These are phyloP conservation scores for Diplotaxis tenuifolia DNA, from an alignment of 345 rosid species.

Conservation along the genomic window DNA sequence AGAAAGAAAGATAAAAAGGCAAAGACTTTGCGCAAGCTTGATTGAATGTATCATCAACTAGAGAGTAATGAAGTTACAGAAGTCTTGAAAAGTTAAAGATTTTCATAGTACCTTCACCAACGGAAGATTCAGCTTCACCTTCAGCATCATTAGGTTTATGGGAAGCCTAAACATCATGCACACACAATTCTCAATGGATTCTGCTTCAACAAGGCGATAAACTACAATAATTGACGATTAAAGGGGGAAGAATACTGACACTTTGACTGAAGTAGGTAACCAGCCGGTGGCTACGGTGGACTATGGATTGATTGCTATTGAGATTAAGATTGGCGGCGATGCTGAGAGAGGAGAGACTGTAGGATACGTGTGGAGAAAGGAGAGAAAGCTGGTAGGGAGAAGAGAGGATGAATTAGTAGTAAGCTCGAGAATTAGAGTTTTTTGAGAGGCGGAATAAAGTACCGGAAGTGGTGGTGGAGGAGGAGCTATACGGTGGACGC, in stretches of 20 bases:
- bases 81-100: background rate
- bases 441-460: background rate
- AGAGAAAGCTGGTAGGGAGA: conserved; percentile 10
- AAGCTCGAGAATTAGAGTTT: background rate
- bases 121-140: conserved; percentile 8
- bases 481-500: conserved; percentile 11
- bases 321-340: background rate
- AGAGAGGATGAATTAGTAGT: conserved; percentile 2
- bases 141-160: conserved; percentile 11
- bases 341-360: background rate
- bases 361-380: background rate
- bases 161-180: conserved; percentile 20
- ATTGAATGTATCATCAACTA: background rate
- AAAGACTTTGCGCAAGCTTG: background rate
- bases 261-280: conserved; percentile 9
- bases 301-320: background rate
- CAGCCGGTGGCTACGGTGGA: background rate
- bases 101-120: conserved; percentile 22
- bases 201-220: background rate
- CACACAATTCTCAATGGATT: background rate
- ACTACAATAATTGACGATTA: background rate
- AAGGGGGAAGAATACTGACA: background rate
- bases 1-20: background rate
- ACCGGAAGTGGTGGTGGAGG: conserved; percentile 17
- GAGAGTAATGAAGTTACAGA: background rate